These are phyloP conservation scores for Tanacetum coccineum DNA, from an alignment of 129 eudicot species.

Conservation along the genomic window DNA sequence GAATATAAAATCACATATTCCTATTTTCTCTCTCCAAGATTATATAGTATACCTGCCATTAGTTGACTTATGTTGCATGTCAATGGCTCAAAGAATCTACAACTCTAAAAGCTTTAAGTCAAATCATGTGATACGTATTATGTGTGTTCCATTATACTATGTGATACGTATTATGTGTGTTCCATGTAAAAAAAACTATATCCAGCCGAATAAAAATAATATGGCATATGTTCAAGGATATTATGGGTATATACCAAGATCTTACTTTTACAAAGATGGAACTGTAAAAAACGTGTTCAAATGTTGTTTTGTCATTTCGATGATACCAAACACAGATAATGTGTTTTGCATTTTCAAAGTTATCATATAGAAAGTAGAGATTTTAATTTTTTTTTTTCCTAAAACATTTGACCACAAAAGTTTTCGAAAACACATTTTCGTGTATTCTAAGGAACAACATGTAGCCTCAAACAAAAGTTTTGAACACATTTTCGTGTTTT, in stretches of 20 bases:
- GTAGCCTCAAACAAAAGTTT: neutral
- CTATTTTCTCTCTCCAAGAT: conserved; percentile 28
- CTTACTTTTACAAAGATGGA: neutral
- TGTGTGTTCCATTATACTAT: neutral
- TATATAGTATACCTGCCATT: conserved; percentile 27
- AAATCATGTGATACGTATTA: conserved; percentile 5
- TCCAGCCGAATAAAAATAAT: neutral
- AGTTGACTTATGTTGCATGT: conserved; percentile 26
- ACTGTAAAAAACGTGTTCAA: neutral
- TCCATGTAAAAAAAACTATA: neutral
- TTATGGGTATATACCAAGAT: neutral
- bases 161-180: neutral
- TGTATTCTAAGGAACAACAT: neutral
- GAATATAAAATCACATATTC: conserved; percentile 27
- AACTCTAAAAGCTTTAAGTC: conserved; percentile 22
- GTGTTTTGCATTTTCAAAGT: too few relatives aligned
- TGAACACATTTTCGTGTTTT: too few relatives aligned
- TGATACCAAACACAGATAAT: too few relatives aligned
- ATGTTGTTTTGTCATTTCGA: neutral
- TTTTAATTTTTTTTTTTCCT: too few relatives aligned
- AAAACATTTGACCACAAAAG: too few relatives aligned
- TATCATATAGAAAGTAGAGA: too few relatives aligned
- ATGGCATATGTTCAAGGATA: neutral
- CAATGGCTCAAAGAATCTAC: conserved; percentile 25
- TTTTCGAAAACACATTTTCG: too few relatives aligned